Evolutionary conservation across 257 asterid species (phyloP), one percentile per base, ranked within the genome.

Genomic region (Cordia subcordata): DNA sequence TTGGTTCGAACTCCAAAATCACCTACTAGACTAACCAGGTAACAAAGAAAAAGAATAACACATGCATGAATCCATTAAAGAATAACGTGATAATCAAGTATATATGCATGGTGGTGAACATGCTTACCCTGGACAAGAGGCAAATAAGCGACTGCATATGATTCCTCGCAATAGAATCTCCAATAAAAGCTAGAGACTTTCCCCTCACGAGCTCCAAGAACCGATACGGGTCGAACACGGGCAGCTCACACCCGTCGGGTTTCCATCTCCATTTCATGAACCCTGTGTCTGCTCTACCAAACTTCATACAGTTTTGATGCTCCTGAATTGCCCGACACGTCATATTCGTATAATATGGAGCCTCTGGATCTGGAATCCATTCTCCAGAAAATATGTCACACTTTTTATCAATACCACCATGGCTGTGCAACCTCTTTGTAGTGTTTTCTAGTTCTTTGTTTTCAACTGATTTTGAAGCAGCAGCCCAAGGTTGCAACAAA

Each of bases 111-210:
- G 53, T 49, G 14, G 22, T 37, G n/a, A n/a, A 45, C 53, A 52
- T 45, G n/a, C 35, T 17, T 71, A 88, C 96, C 71, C 44, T 77
- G 14, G 95, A 83, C 61, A 88, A 75, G 68, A 85, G 90, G 81
- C 96, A 88, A 20, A 88, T 73, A 77, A 88, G 57, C 9, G 96
- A 88, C 71, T 88, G 96, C 96, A 88, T 77, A 55, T 88, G 96
- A 75, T 88, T 88, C 50, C 94, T 82, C 1, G 87, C 87, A 1
- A 88, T 84, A 0, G 96, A 88, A 37, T 87, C 96, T 14, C 96
- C 96, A n/a, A 88, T 82, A 53, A 88, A 82, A 0, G 92, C 96
- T 21, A 88, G 58, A 8, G 93, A 81, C 50, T 78, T 88, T 2
- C 94, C 92, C 67, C 70, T 66, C 0, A 88, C 75, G 21, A 83